A percentile compares a stretch with the other conserved stretches of the same genome.
These are phyloP conservation scores for Ustilago tritici DNA, from an alignment of 1,284 basidiomycete genomes.

Conservation along the genomic window DNA sequence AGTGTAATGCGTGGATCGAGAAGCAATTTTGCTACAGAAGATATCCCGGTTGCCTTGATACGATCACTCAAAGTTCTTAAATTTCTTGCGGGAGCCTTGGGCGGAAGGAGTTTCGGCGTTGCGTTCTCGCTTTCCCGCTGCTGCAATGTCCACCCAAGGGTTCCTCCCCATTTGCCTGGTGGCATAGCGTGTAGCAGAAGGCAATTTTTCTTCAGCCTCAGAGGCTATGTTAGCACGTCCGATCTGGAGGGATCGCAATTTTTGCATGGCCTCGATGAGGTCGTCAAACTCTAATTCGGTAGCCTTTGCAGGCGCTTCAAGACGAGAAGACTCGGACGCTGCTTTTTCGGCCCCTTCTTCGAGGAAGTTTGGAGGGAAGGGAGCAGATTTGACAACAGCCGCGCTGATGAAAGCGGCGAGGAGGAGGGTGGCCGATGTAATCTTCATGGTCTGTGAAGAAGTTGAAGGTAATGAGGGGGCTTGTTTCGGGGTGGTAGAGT, in stretches of 20 bases:
- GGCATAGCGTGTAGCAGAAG: background rate
- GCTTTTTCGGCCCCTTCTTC: background rate
- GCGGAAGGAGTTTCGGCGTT: background rate
- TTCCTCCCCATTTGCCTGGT: background rate
- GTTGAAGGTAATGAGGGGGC: background rate
- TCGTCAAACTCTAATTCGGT: background rate
- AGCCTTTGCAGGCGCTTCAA: background rate
- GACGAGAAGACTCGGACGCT: background rate
- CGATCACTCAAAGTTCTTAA: background rate
- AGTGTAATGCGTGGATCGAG: no score
- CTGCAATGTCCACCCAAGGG: background rate
- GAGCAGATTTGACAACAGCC: background rate
- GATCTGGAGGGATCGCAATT: background rate
- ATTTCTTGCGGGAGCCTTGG: background rate
- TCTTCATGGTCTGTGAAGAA: background rate
- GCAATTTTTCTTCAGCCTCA: background rate
- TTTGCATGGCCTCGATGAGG: rapidly evolving
- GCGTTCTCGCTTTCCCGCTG: background rate
- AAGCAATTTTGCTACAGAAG: no score
- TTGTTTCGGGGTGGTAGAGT: background rate
- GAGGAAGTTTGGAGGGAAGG: background rate
- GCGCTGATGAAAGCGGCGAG: background rate
- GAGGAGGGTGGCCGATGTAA: background rate
- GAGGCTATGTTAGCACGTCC: background rate
- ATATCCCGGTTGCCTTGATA: no score